These are phyloP conservation scores for Coniochaeta hoffmannii DNA, from an alignment of 2,329 filamentous ascomycete genomes.

Conservation along the genomic window DNA sequence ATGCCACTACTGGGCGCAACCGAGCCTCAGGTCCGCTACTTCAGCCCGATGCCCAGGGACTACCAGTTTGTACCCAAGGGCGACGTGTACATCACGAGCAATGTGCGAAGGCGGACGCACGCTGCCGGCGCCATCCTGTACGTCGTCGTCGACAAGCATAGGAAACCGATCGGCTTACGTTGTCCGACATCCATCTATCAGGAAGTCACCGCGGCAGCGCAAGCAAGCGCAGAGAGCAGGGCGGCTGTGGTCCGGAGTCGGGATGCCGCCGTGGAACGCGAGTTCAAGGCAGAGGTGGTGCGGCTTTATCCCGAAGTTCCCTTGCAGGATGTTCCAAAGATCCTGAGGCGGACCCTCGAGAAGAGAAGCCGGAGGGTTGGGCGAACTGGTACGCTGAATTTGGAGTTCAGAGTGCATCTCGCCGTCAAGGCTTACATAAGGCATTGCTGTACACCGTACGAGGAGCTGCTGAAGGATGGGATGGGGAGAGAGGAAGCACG, in stretches of 20 bases:
- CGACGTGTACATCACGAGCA: conserved; percentile 31
- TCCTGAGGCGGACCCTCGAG: conserved; percentile 33
- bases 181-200: conserved; percentile 26
- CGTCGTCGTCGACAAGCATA: conserved; percentile 21
- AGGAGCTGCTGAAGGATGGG: conserved; percentile 23
- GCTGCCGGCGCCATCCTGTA: conserved; percentile 25
- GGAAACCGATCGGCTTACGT: conserved; percentile 26
- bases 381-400: conserved; percentile 27
- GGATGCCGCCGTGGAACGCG: conserved; percentile 23
- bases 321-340: conserved; percentile 17
- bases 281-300: conserved; percentile 26
- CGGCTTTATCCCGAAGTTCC: conserved; percentile 34
- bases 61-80: conserved; percentile 35
- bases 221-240: conserved; percentile 22
- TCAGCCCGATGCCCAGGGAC: conserved; percentile 25
- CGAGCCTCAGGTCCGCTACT: conserved; percentile 12
- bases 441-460: conserved; percentile 40
- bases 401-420: conserved; percentile 31
- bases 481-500: conserved; percentile 13
- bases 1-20: not conserved
- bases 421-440: conserved; percentile 42
- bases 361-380: conserved; percentile 42
- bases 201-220: conserved; percentile 20
- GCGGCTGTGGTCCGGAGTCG: conserved; percentile 22
- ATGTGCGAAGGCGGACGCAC: conserved; percentile 30